Base-by-base conservation (phyloP, 768 basidiomycete species). In the Auriscalpium orientale region DNA sequence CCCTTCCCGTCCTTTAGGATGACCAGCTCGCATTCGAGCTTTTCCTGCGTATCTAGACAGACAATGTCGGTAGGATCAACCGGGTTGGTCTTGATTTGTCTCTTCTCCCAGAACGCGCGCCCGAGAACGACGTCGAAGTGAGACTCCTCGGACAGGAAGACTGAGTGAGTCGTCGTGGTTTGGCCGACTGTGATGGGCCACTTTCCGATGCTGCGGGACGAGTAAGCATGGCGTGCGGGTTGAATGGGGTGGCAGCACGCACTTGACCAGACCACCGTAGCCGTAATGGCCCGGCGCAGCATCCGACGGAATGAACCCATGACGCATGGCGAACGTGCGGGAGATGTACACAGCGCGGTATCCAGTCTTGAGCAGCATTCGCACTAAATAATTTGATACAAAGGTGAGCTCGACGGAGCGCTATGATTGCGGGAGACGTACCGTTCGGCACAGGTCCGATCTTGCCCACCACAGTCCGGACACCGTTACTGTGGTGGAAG, bases 81-180 rank as follows among this genome's bases (percentile, higher is more conserved):
- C 0, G 86, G 74, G 66, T 88, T 91, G 34, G 82, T 84, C 69
- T 86, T 87, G 60, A 98, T 84, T 65, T 87, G 87, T 67, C 58
- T 74, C 65, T 79, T 84, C 77, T 88, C 88, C 59, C 87, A 82
- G 65, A 97, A 94, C 21, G 84, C 84, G 22, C 95, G 78, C 1
- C 95, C 95, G 7, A 98, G 79, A 5, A 98, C 88, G 48, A 98
- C 90, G 64, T 97, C 94, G 70, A 98, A 98, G 65, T 98, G 93
- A 0, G 87, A 85, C 67, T 97, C 95, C 67, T 99, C 97, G 4
- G 90, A 88, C 34, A 98, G 79, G 70, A 90, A 94, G 9, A 98
- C 94, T 0, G 81, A 66, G 51, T 74, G 74, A 28, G 62, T 67
- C 2, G 73, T 73, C 58, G 71, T 72, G 36, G 71, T 73, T 34